Evolutionary conservation across 768 basidiomycete genomes (phyloP), one percentile per base, ranked within the genome.

Genomic region (Trametes meyenii): DNA sequence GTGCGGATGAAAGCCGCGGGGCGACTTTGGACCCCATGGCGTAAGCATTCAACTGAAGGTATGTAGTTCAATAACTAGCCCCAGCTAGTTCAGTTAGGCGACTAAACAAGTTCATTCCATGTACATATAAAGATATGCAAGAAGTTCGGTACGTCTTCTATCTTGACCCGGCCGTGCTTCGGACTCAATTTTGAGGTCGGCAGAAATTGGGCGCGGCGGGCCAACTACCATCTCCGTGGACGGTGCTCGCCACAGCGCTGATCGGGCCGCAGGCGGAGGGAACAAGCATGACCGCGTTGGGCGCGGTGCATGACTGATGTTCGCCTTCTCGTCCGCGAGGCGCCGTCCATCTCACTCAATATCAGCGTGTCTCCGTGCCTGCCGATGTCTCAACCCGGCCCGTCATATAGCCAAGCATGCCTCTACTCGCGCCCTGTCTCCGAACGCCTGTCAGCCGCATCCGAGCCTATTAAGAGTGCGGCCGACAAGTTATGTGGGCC

Each of bases 361-460:
- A 29, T 14, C 19, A 44, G 21, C 5, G 8, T 17, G 43, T 55
- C 53, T 43, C 29, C 43, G 53, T 55, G 53, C 53, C 53, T 55
- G 29, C 11, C 42, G n/a, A 16, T 43, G 53, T 55, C 39, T 55
- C 42, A 55, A 19, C 33, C 19, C 3, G 36, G 23, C 45, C 11
- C 39, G 55, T 56, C 55, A 56, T 38, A 56, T 19, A 45, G 49
- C 55, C 55, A 56, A 48, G 56, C 48, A 36, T 57, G 56, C 48
- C 40, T 57, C 48, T 49, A 50, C 36, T 50, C 38, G 48, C 56
- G 35, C 56, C 38, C 24, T 57, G 23, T 57, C 56, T 42, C 48
- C 48, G 56, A 49, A 36, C 13, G 2, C 24, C 38, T n/a, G 56
- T 49, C 56, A 57, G 56, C 56, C 48, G 26, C 48, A 24, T 5